Evolutionary conservation across 371 early-diverging fungal species (phyloP).

Genomic region (Saksenaea oblongispora): DNA sequence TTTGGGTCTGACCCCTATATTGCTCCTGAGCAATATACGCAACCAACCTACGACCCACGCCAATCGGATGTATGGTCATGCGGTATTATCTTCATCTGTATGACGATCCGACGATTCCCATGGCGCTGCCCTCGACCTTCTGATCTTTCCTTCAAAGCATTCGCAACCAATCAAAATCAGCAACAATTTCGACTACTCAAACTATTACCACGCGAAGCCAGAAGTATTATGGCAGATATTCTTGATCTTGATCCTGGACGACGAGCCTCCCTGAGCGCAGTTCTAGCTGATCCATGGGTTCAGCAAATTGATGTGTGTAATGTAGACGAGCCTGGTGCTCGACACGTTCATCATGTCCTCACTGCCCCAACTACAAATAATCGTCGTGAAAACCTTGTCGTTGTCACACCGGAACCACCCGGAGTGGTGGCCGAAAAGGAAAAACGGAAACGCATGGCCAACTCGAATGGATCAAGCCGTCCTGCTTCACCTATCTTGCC

Average conservation of each 20-base stretch:
- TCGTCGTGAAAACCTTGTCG: conserved; percentile 19
- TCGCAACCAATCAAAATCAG: conserved; percentile 40
- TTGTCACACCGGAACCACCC: conserved; percentile 22
- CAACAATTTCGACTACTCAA: conserved; percentile 50
- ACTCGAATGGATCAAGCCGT: background rate
- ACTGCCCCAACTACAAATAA: background rate
- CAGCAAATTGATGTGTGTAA: conserved; percentile 61
- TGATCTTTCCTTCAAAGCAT: conserved; percentile 59
- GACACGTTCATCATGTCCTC: conserved; percentile 53
- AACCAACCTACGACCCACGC: conserved; percentile 64
- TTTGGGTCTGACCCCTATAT: conserved; percentile 91
- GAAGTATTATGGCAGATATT: conserved; percentile 48
- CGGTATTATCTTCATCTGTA: conserved; percentile 75
- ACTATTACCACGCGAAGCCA: conserved; percentile 52
- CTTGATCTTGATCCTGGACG: conserved; percentile 54
- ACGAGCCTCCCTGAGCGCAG: conserved; percentile 41
- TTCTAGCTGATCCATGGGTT: conserved; percentile 59
- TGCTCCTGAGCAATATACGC: conserved; percentile 82
- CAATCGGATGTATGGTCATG: conserved; percentile 75
- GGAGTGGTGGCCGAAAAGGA: conserved; percentile 27
- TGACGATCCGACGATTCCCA: conserved; percentile 75
- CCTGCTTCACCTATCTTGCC: conserved; percentile 3
- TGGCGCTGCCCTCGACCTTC: conserved; percentile 63
- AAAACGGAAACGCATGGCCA: conserved; percentile 12
- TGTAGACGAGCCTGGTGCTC: conserved; percentile 39